Base-by-base conservation (phyloP, 306 rosid species). In the Sicyos edulis region DNA sequence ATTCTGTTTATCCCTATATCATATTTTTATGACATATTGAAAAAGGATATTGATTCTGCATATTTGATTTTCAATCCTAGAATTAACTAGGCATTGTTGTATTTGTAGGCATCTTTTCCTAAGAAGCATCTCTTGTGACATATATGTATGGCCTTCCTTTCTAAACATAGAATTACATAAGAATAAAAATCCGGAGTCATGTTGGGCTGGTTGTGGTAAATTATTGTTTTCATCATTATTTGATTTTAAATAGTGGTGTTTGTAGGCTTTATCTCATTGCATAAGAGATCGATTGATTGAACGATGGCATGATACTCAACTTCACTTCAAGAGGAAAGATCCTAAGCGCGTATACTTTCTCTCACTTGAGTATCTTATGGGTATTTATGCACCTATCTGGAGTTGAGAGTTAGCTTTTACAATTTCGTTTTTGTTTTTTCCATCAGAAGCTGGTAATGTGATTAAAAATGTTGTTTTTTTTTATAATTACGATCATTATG, bases 291-390 rank as follows among this genome's bases (percentile, higher is more conserved):
- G 91, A 71, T 86, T 86, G 86, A 84, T 88, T 76, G 93, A 86
- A 67, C 85, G 91, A 20, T 86, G 87, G 81, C 91, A 84, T 79
- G 90, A 86, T 64, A 86, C 88, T 49, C 90, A 88, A 40, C 49
- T 84, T 49, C 73, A 77, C 85, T 67, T 88, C 85, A 84, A 84
- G 86, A 85, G 85, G 88, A 85, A 83, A 79, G 88, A 88, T 70
- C 78, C 88, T 67, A 88, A 88, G 86, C 86, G 93, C 82, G 76
- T 88, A 42, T 88, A 85, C 84, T 88, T 88, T 86, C 93, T 88
- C 82, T 88, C 93, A 3, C 87, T 88, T 42, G 93, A 88, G 86
- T 88, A 78, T 80, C 90, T 88, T 73, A 88, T 88, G 93, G 93
- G 93, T 88, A 87, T 79, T 76, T 75, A 59, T 68, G 65, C 51